A percentile compares a stretch with the other conserved stretches of the same genome.
Conservation (phyloP, 495 filamentous ascomycete species). For the Penicillium tannophilum region DNA sequence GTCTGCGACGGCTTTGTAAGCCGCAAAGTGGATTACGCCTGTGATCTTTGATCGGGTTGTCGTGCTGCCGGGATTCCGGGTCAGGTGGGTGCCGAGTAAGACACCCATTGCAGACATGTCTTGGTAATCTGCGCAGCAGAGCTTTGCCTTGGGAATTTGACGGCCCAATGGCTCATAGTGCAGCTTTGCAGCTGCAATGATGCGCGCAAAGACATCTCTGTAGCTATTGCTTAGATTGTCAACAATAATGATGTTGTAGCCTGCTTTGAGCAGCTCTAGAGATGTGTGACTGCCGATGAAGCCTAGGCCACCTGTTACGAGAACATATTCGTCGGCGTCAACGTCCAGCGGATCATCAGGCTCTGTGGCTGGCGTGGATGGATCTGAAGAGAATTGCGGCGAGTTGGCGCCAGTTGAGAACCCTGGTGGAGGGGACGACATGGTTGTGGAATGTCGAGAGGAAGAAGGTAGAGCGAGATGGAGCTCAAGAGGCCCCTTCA, state of each 20-base stretch:
- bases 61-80: neutral
- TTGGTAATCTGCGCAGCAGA: conserved; percentile 8
- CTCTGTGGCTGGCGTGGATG: conserved; percentile 6
- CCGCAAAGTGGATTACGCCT: conserved; percentile 6
- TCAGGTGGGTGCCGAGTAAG: neutral
- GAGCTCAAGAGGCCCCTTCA: conserved; percentile 1
- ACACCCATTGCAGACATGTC: neutral
- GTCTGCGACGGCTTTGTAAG: conserved; percentile 9
- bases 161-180: conserved; percentile 1
- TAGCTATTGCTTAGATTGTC: conserved; percentile 12
- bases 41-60: neutral
- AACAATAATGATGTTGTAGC: conserved; percentile 10
- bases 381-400: conserved; percentile 5
- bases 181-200: neutral
- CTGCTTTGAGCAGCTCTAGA: conserved; percentile 6
- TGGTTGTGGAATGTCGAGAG: neutral
- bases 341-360: neutral
- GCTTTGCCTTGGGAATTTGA: conserved; percentile 3
- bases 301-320: conserved; percentile 6
- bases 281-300: conserved; percentile 10
- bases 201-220: conserved; percentile 3
- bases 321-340: conserved; percentile 8
- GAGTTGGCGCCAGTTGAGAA: neutral
- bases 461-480: neutral
- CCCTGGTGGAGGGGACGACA: neutral